These are phyloP conservation scores for Suhomyces kunorum DNA, from an alignment of 1,139 yeast genomes.

Conservation along the genomic window DNA sequence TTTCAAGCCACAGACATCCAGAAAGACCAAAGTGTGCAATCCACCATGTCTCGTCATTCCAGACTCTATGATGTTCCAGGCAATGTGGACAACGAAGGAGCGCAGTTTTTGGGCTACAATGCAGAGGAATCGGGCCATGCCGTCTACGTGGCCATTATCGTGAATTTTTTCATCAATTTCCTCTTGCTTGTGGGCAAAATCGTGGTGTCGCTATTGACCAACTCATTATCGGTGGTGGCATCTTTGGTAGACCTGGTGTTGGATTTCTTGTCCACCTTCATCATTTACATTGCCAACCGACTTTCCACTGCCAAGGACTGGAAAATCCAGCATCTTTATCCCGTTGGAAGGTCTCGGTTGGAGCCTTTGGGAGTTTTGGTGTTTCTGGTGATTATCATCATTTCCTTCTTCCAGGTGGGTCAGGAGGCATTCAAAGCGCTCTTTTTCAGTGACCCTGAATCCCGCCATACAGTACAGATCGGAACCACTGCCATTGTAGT, in stretches of 20 bases:
- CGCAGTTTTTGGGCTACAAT: constrained; percentile 51
- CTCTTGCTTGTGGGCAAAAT: constrained; percentile 61
- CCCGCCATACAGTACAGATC: constrained; percentile 45
- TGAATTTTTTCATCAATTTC: constrained; percentile 64
- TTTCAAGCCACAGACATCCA: neutral
- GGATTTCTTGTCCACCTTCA: constrained; percentile 73
- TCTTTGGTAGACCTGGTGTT: constrained; percentile 75
- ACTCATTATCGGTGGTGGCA: constrained; percentile 74
- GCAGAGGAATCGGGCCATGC: constrained; percentile 43
- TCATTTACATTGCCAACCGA: constrained; percentile 64
- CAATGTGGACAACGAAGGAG: constrained; percentile 56
- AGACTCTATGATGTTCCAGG: constrained; percentile 56
- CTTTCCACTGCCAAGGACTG: constrained; percentile 58
- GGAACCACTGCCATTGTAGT: constrained; percentile 58
- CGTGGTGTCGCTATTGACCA: constrained; percentile 62
- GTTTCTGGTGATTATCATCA: constrained; percentile 68
- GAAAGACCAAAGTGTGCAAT: constrained; percentile 9
- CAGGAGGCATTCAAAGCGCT: constrained; percentile 54
- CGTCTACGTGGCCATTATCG: constrained; percentile 61
- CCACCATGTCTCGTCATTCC: constrained; percentile 24
- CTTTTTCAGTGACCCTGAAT: constrained; percentile 31
- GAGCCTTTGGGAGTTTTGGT: constrained; percentile 81
- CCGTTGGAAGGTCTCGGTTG: constrained; percentile 70
- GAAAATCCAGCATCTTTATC: constrained; percentile 51
- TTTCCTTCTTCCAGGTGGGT: constrained; percentile 74